Evolutionary conservation across 2,329 filamentous ascomycete genomes (phyloP).

Genomic region (Ascocoryne sarcoides): DNA sequence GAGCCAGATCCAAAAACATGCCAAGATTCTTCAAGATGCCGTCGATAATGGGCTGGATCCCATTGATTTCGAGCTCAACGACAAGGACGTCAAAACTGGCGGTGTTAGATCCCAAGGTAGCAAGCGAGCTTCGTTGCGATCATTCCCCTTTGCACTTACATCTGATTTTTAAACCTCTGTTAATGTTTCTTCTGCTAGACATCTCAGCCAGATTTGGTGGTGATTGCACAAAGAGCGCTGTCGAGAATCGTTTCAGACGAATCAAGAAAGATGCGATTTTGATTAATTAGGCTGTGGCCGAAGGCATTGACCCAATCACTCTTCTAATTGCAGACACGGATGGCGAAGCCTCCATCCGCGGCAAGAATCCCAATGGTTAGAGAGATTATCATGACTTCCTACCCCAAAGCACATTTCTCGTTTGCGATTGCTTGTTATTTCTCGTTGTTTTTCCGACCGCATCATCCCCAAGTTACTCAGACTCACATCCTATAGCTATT

Average conservation of each 20-base stretch:
- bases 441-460: not conserved
- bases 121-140: not conserved
- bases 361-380: slow-evolving; percentile 5
- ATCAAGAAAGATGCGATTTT: slow-evolving; percentile 32
- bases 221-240: slow-evolving; percentile 27
- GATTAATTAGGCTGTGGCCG: slow-evolving; percentile 26
- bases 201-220: slow-evolving; percentile 25
- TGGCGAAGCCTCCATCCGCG: slow-evolving; percentile 4
- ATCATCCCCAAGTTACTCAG: too few species aligned
- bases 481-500: too few species aligned
- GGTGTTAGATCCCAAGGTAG: slow-evolving; percentile 15
- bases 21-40: slow-evolving; percentile 13
- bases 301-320: slow-evolving; percentile 29
- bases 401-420: not conserved
- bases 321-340: slow-evolving; percentile 20
- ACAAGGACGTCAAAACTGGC: slow-evolving; percentile 4
- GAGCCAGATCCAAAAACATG: slow-evolving; percentile 14
- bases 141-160: slow-evolving; percentile 3
- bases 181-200: slow-evolving; percentile 17
- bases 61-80: slow-evolving; percentile 10
- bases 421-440: not conserved
- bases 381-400: not conserved
- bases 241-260: slow-evolving; percentile 33
- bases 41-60: slow-evolving; percentile 18
- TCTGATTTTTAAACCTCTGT: slow-evolving; percentile 5